phyloP scores from a whole-genome alignment of 371 early-diverging fungal species.

The Apophysomyces variabilis region DNA sequence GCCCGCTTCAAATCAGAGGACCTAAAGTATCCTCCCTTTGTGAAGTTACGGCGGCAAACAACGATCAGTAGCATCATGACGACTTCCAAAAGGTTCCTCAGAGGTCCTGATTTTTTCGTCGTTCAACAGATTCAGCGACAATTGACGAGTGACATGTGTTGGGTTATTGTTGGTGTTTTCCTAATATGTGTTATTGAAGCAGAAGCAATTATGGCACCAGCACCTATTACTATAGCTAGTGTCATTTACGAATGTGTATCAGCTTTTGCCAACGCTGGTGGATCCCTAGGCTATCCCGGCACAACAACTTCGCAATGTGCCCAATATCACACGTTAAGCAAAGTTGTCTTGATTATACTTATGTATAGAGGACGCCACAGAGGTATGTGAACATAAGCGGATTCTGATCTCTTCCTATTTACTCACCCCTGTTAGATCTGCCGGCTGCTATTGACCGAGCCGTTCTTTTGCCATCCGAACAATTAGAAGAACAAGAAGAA shows the following conservation, averaged over 20 bases:
- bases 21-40: conserved; percentile 26
- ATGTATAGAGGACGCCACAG: conserved; percentile 57
- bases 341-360: conserved; percentile 42
- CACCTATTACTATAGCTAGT: conserved; percentile 43
- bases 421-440: conserved; percentile 29
- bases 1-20: conserved; percentile 27
- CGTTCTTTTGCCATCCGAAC: conserved; percentile 49
- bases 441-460: conserved; percentile 56
- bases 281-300: conserved; percentile 42
- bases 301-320: conserved; percentile 40
- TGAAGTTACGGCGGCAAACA: conserved; percentile 34
- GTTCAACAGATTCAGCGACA: conserved; percentile 53
- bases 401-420: neutral
- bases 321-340: conserved; percentile 45
- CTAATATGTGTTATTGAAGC: conserved; percentile 39
- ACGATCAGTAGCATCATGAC: conserved; percentile 48
- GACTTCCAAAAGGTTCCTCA: conserved; percentile 32
- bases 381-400: conserved; percentile 26
- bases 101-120: conserved; percentile 53
- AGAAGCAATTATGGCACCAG: conserved; percentile 33
- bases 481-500: conserved; percentile 8
- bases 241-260: conserved; percentile 57
- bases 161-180: conserved; percentile 50
- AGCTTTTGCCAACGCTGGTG: conserved; percentile 53
- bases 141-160: conserved; percentile 50